Conservation (phyloP, 1,284 basidiomycete genomes). For the Puccinia horiana region DNA sequence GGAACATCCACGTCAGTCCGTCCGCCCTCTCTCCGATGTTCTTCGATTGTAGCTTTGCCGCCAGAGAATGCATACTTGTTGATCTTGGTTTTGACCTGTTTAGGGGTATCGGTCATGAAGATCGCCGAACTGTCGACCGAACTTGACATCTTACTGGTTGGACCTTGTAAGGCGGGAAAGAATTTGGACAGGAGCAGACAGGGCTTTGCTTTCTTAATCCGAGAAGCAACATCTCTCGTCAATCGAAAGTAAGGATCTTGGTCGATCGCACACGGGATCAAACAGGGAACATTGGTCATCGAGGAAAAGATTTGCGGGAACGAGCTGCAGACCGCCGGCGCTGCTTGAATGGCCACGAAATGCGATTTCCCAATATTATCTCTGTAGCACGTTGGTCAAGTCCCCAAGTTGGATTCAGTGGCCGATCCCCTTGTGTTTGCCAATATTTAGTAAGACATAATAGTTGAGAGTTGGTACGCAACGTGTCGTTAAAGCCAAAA, state of each 20-base stretch:
- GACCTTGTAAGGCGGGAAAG: slow-evolving; percentile 96
- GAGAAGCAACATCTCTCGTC: slow-evolving; percentile 88
- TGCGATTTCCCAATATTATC: slow-evolving; percentile 98
- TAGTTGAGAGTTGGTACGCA: slow-evolving; percentile 14
- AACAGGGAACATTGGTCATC: slow-evolving; percentile 77
- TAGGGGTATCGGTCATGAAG: slow-evolving; percentile 89
- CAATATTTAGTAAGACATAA: not conserved
- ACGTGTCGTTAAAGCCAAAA: slow-evolving; percentile 95
- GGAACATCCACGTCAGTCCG: slow-evolving; percentile 93
- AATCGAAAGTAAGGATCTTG: slow-evolving; percentile 83
- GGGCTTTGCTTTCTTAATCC: slow-evolving; percentile 88
- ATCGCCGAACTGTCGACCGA: slow-evolving; percentile 86
- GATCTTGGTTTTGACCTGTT: slow-evolving; percentile 97
- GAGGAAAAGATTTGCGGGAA: slow-evolving; percentile 97
- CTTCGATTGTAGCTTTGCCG: slow-evolving; percentile 79
- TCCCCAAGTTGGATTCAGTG: not conserved
- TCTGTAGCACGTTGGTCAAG: slow-evolving; percentile 60
- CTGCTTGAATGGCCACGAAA: slow-evolving; percentile 95
- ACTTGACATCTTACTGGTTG: slow-evolving; percentile 98
- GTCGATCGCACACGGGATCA: slow-evolving; percentile 98
- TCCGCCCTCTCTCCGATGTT: slow-evolving; percentile 83
- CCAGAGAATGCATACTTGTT: slow-evolving; percentile 67
- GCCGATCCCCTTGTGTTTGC: not conserved
- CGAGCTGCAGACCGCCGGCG: slow-evolving; percentile 95
- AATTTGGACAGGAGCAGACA: slow-evolving; percentile 91